Base-by-base conservation (phyloP, 805 yeast genomes). In the Ogataea wickerhamii region DNA sequence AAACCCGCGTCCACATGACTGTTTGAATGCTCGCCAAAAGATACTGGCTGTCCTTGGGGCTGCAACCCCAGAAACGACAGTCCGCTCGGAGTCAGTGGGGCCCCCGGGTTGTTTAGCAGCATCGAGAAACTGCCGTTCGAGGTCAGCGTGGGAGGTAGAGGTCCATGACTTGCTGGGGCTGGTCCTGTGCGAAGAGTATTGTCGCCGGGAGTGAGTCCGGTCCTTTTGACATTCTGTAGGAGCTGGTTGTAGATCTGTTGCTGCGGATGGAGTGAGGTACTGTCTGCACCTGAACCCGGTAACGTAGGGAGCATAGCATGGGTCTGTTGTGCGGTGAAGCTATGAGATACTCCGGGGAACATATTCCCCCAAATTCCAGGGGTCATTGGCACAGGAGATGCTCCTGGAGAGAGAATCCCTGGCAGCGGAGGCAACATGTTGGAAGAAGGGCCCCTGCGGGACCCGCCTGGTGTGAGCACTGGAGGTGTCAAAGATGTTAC, bases 181-280 rank as follows among this genome's bases (percentile, higher is more conserved):
- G 82, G 56, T 0, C 93, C 91, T 0, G 85, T 68, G 47, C 95
- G 69, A 34, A 86, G 48, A 34, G 78, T 73, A 4, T 87, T 75
- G 54, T 85, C 94, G 57, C 80, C 83, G 3, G 93, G 93, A 0
- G 88, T 81, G 32, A 86, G 64, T 0, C 87, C 91, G 0, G 85
- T 58, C 44, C 76, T 66, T 25, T 65, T 55, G 16, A 60, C 51
- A 44, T 52, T 57, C 38, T 47, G 41, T 18, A 57, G 28, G 22
- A 56, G 45, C 21, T 51, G 57, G 18, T 43, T 49, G 39, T 47
- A 52, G 31, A 42, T 19, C 24, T 52, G 52, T 18, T 45, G 51
- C 25, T 44, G 51, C 10, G 45, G 41, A 23, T 39, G 25, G 8
- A 8, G 25, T 12, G 12, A 22, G 25, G n/a, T n/a, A n/a, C n/a